Conservation (phyloP, 2,329 filamentous ascomycete species). For the Dactylellina cionopaga region DNA sequence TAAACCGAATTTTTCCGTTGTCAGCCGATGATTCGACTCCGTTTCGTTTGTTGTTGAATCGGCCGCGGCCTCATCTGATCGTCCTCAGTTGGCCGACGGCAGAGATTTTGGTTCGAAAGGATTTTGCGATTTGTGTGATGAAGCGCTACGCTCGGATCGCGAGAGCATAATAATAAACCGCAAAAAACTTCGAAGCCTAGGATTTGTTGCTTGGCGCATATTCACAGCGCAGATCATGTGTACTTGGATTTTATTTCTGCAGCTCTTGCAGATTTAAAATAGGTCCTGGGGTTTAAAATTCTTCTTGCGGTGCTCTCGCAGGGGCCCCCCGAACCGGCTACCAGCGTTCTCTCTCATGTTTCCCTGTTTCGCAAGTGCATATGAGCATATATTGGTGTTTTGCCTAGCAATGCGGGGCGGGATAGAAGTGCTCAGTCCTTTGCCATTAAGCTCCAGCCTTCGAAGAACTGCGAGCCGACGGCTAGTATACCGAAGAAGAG, state of each 20-base stretch:
- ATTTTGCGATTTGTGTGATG: background rate
- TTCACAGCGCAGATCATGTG: constrained; percentile 25
- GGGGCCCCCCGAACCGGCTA: background rate
- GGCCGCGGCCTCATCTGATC: constrained; percentile 20
- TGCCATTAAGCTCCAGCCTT: background rate
- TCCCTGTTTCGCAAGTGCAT: constrained; percentile 4
- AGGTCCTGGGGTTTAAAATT: constrained; percentile 3
- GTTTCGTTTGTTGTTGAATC: constrained; percentile 3
- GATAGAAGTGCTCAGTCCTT: constrained; percentile 11
- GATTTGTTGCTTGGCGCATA: constrained; percentile 11
- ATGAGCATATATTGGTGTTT: background rate
- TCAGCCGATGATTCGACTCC: constrained; percentile 7
- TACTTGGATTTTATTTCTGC: background rate
- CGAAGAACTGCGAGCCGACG: background rate
- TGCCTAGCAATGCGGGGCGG: constrained; percentile 5
- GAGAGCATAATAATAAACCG: background rate
- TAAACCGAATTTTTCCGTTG: constrained; percentile 9
- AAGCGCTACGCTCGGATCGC: constrained; percentile 19
- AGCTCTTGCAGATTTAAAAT: constrained; percentile 11
- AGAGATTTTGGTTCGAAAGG: constrained; percentile 13
- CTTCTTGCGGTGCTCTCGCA: background rate
- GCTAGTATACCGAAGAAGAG: background rate
- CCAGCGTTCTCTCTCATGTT: no score
- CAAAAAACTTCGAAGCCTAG: background rate
- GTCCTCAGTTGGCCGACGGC: background rate